phyloP scores from a whole-genome alignment of 2,329 filamentous ascomycete genomes.

The Acrodontium crateriforme region DNA sequence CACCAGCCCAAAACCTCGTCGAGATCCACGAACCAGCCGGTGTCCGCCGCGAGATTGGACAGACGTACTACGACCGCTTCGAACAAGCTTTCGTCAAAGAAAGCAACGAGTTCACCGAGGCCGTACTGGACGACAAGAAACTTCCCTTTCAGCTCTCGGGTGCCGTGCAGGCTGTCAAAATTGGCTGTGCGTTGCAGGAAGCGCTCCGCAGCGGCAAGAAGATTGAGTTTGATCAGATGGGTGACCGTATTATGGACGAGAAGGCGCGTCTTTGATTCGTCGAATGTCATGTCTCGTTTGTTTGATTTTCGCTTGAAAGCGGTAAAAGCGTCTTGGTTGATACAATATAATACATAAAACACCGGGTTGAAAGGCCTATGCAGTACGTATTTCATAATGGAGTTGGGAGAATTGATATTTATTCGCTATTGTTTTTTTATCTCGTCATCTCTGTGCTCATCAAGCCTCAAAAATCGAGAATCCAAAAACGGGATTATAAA shows the following conservation, averaged over 20 bases:
- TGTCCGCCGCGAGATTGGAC: constrained; percentile 45
- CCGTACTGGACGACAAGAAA: constrained; percentile 41
- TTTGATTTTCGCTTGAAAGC: background rate
- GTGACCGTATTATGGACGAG: constrained; percentile 27
- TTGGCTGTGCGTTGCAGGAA: constrained; percentile 40
- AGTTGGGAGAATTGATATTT: no score
- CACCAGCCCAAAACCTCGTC: constrained; percentile 42
- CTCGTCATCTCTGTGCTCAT: no score
- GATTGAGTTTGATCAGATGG: constrained; percentile 42
- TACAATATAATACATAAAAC: no score
- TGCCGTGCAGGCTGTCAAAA: constrained; percentile 45
- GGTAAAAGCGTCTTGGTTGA: background rate
- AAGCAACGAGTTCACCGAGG: constrained; percentile 48
- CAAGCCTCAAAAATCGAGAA: no score
- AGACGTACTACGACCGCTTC: constrained; percentile 50
- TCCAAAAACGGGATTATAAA: no score
- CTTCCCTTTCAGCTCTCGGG: constrained; percentile 44
- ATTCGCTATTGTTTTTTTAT: no score
- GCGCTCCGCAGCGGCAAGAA: constrained; percentile 31
- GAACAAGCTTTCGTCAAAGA: constrained; percentile 50
- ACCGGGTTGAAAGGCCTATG: no score
- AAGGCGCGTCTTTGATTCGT: constrained; percentile 9
- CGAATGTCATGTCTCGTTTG: no score
- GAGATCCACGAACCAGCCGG: constrained; percentile 40
- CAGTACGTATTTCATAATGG: no score